A percentile compares a stretch with the other conserved stretches of the same genome.
Evolutionary conservation across 306 rosid species (phyloP).

Genomic region (Lagenaria siceraria): DNA sequence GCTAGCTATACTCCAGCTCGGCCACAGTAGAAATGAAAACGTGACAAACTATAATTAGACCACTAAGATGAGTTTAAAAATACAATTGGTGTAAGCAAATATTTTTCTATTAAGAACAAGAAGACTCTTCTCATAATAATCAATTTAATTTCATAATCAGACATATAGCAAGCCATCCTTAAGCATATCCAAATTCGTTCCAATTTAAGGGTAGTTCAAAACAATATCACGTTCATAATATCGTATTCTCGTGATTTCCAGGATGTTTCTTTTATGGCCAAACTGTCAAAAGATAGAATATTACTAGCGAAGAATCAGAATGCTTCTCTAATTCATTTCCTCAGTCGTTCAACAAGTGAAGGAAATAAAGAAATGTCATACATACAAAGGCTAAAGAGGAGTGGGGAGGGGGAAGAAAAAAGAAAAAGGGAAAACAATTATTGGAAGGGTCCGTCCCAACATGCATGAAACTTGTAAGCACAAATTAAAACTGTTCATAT

Average conservation of each 20-base stretch:
- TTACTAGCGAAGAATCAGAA: neutral
- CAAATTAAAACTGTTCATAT: conserved; percentile 12
- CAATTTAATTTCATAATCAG: neutral
- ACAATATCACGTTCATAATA: neutral
- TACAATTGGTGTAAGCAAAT: too few species aligned
- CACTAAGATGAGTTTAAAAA: too few species aligned
- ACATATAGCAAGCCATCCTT: neutral
- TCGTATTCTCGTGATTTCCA: neutral
- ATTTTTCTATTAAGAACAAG: too few species aligned
- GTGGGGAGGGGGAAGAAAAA: neutral
- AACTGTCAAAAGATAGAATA: neutral
- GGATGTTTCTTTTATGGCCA: neutral
- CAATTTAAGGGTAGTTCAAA: neutral
- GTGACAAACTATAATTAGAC: too few species aligned
- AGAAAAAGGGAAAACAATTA: neutral
- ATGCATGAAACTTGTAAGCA: conserved; percentile 1
- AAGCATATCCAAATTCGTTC: neutral
- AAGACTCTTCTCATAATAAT: too few species aligned
- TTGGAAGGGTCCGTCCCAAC: conserved; percentile 3
- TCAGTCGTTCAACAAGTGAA: conserved; percentile 8
- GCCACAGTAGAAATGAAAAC: too few species aligned
- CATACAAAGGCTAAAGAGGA: conserved; percentile 15
- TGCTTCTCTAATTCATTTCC: conserved; percentile 21
- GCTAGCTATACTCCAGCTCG: too few species aligned
- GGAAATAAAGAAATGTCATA: conserved; percentile 17